A percentile compares a stretch with the other conserved stretches of the same genome.
Evolutionary conservation across 768 basidiomycete genomes (phyloP).

Genomic region (Fistulinella prunicolor): DNA sequence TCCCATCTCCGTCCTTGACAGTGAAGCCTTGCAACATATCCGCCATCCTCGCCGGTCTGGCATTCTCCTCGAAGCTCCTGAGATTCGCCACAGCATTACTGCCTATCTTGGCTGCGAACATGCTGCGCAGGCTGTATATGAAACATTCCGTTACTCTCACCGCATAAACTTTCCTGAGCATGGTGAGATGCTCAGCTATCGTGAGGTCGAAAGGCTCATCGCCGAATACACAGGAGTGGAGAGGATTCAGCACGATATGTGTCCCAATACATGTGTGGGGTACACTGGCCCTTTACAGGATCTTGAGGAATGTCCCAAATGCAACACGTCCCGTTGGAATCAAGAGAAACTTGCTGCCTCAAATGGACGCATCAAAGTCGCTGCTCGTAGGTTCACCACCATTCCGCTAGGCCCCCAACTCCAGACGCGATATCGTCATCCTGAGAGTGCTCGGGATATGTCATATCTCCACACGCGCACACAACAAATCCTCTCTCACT

Average conservation of each 20-base stretch:
- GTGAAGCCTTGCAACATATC: background rate
- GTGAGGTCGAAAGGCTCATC: background rate
- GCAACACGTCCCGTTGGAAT: conserved; percentile 26
- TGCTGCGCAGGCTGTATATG: conserved; percentile 27
- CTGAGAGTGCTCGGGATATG: conserved; percentile 23
- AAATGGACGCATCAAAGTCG: conserved; percentile 14
- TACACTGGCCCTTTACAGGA: conserved; percentile 37
- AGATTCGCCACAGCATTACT: background rate
- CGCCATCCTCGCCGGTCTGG: background rate
- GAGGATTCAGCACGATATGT: conserved; percentile 40
- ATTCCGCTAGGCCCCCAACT: conserved; percentile 43
- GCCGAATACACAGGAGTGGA: conserved; percentile 28
- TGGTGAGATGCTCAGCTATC: conserved; percentile 25
- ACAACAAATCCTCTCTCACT: background rate
- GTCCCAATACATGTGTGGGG: conserved; percentile 37
- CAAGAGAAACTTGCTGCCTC: background rate
- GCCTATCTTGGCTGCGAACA: background rate
- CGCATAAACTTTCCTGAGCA: conserved; percentile 3
- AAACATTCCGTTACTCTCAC: conserved; percentile 19
- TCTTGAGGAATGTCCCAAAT: conserved; percentile 9
- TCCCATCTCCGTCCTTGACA: background rate
- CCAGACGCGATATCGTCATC: conserved; percentile 34
- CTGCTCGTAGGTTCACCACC: conserved; percentile 34
- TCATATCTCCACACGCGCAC: background rate
- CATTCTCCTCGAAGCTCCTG: no score